phyloP scores from a whole-genome alignment of 1,284 basidiomycete genomes.

The Polyporus tsugae region DNA sequence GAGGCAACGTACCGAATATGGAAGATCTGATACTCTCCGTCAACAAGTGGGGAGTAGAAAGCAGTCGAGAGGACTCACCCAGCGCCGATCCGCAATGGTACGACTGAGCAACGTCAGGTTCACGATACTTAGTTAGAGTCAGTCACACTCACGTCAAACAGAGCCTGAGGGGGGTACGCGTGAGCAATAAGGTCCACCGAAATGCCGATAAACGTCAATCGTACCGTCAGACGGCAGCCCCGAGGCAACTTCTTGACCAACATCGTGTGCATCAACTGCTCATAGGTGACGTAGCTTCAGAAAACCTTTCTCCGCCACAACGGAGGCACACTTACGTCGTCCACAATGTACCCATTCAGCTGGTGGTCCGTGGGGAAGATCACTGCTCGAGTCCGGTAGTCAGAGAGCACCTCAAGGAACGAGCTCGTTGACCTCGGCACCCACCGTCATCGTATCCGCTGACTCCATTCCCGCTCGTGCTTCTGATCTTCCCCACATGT shows the following conservation, averaged over 20 bases:
- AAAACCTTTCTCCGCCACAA: not conserved
- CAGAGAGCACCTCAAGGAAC: not conserved
- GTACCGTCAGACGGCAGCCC: constrained; percentile 75
- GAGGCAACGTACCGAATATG: constrained; percentile 57
- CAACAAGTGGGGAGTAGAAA: not conserved
- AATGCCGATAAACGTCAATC: not conserved
- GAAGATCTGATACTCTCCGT: constrained; percentile 55
- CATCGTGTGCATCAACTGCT: constrained; percentile 64
- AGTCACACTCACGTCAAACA: constrained; percentile 64
- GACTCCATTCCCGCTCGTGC: constrained; percentile 70
- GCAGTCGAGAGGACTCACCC: constrained; percentile 47
- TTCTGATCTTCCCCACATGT: constrained; percentile 83
- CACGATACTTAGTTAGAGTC: constrained; percentile 15
- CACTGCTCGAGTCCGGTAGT: constrained; percentile 32
- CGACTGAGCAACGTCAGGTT: constrained; percentile 46
- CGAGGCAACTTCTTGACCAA: constrained; percentile 67
- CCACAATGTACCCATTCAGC: constrained; percentile 71
- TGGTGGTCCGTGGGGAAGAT: constrained; percentile 80
- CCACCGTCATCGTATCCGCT: constrained; percentile 71
- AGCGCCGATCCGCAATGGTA: constrained; percentile 71
- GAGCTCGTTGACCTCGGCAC: not conserved
- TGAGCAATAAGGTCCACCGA: not conserved
- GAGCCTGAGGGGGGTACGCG: constrained; percentile 50
- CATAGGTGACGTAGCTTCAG: constrained; percentile 5
- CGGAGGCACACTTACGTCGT: constrained; percentile 66